Evolutionary conservation across 2,329 filamentous ascomycete genomes (phyloP), one percentile per base, ranked within the genome.

Genomic region (Curvularia spicifera): DNA sequence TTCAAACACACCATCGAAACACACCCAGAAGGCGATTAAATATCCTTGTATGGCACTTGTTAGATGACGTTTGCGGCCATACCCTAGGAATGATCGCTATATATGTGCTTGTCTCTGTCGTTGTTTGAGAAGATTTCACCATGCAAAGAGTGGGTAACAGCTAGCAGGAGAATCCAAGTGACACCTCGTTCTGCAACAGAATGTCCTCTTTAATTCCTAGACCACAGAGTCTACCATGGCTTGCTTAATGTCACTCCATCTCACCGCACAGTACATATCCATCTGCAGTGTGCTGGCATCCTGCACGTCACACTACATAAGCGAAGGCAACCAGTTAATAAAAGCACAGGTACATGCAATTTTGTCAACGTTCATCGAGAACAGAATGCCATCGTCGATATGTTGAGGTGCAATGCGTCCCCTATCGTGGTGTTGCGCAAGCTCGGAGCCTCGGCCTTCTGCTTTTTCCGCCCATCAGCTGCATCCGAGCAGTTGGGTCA

Each of bases 391-490:
- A 20, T 24, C 22, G 20, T n/a, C 12, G n/a, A 35, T 22, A 29
- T 15, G 24, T 46, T 47, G 37, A 49, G 50, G 53, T 26, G 22
- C 42, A 28, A n/a, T n/a, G 13, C 42, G 13, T 18, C 24, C 42
- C 15, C 33, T 35, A 47, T 26, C 10, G 13, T 29, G 53, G 46
- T 26, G 42, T 44, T 31, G 42, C 40, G 42, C 13, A 37, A 33
- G 22, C 47, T 51, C 53, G 53, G 53, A n/a, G 37, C 13, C 29
- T 45, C 53, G 53, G 47, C 39, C 4, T 45, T 33, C 29, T 33
- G 7, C 13, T 24, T 33, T 22, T 20, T 31, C 37, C 40, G 18
- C 29, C 29, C 24, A 4, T 22, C 28, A 8, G 15, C 26, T 29
- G 47, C 26, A 39, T 28, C 39, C 37, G 47, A 51, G 46, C 42